Percentiles rank a stretch among this genome's conserved stretches.
phyloP scores from a whole-genome alignment of 2,329 filamentous ascomycete species.

The Claviceps quebecensis region DNA sequence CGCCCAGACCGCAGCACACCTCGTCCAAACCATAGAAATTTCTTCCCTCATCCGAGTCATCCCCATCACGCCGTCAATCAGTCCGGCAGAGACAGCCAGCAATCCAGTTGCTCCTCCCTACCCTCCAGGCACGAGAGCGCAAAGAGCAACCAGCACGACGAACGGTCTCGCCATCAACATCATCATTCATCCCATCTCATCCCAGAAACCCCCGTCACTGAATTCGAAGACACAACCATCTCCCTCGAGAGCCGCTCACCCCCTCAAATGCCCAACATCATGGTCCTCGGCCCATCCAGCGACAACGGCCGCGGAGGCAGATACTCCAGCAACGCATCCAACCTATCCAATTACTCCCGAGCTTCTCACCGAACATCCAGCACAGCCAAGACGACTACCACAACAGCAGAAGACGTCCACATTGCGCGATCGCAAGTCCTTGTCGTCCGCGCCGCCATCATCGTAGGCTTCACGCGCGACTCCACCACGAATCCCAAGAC shows the following conservation, averaged over 20 bases:
- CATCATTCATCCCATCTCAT: constrained; percentile 25
- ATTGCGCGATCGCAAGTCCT: constrained; percentile 65
- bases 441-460: constrained; percentile 73
- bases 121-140: constrained; percentile 40
- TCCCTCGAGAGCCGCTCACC: constrained; percentile 66
- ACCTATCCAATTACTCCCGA: constrained; percentile 67
- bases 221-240: constrained; percentile 81
- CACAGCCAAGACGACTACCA: constrained; percentile 56
- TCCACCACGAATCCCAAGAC: constrained; percentile 28
- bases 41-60: constrained; percentile 30
- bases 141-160: constrained; percentile 30
- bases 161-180: constrained; percentile 29
- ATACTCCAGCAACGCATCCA: constrained; percentile 73
- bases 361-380: constrained; percentile 51
- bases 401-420: constrained; percentile 58
- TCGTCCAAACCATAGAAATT: constrained; percentile 62
- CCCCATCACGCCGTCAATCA: constrained; percentile 33
- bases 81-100: constrained; percentile 32
- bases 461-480: constrained; percentile 62
- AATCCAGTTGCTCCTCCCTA: constrained; percentile 35
- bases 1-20: constrained; percentile 78
- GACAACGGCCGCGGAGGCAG: constrained; percentile 47
- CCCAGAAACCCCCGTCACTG: constrained; percentile 86
- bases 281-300: constrained; percentile 62
- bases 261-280: constrained; percentile 72